Conservation (phyloP, 2,329 filamentous ascomycete species). For the Fusarium pininemorale region DNA sequence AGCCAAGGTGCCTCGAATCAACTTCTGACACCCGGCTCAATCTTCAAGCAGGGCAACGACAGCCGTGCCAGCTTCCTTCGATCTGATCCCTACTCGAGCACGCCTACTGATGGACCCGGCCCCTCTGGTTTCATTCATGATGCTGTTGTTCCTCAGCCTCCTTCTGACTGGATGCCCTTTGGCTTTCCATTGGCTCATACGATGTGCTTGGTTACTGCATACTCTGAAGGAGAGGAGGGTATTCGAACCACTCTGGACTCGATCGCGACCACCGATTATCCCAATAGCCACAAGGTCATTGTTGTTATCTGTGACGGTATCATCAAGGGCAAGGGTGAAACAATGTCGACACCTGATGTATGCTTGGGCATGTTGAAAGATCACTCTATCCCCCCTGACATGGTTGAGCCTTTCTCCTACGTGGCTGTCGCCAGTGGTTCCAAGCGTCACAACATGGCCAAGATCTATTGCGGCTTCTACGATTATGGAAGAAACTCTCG, state of each 20-base stretch:
- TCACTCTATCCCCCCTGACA: slow-evolving; percentile 78
- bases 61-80: slow-evolving; percentile 73
- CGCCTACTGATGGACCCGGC: slow-evolving; percentile 74
- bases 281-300: slow-evolving; percentile 98
- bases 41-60: slow-evolving; percentile 75
- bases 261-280: slow-evolving; percentile 96
- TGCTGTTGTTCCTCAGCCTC: slow-evolving; percentile 93
- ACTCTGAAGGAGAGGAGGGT: slow-evolving; percentile 94
- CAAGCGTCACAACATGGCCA: slow-evolving; percentile 99
- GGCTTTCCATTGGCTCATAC: slow-evolving; percentile 93
- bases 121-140: slow-evolving; percentile 97
- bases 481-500: slow-evolving; percentile 86
- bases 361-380: slow-evolving; percentile 95
- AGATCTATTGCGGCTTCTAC: slow-evolving; percentile 98
- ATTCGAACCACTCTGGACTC: slow-evolving; percentile 95
- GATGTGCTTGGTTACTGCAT: slow-evolving; percentile 94
- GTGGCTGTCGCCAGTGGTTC: slow-evolving; percentile 95
- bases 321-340: slow-evolving; percentile 94
- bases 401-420: slow-evolving; percentile 92
- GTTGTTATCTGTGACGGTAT: slow-evolving; percentile 96
- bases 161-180: slow-evolving; percentile 96
- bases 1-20: slow-evolving; percentile 82
- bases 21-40: slow-evolving; percentile 73
- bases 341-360: slow-evolving; percentile 87
- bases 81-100: slow-evolving; percentile 63